A percentile compares a stretch with the other conserved stretches of the same genome.
These are phyloP conservation scores for Lipomyces yamadae DNA, from an alignment of 805 yeast genomes.

Conservation along the genomic window DNA sequence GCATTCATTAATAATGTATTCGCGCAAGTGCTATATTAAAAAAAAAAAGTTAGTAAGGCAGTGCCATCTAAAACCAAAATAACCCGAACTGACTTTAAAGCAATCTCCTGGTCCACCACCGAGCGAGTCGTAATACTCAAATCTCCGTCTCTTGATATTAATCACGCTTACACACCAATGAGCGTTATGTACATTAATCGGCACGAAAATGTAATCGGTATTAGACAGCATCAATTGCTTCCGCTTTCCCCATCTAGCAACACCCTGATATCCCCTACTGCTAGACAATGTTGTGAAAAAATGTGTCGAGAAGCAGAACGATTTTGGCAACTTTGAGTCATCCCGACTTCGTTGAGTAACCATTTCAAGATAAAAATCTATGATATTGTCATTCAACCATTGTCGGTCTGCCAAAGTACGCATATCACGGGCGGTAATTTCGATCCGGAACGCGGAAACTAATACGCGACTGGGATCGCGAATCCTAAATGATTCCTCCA, in stretches of 20 bases:
- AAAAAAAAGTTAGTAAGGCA: not conserved
- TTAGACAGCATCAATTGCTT: slow-evolving; percentile 68
- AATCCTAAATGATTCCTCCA: slow-evolving; percentile 47
- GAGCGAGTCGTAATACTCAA: slow-evolving; percentile 80
- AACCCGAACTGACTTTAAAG: slow-evolving; percentile 34
- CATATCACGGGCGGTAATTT: slow-evolving; percentile 68
- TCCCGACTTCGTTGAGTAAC: slow-evolving; percentile 53
- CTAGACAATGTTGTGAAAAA: slow-evolving; percentile 73
- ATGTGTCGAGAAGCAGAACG: slow-evolving; percentile 84
- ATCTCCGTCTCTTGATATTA: slow-evolving; percentile 61
- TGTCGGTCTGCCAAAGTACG: slow-evolving; percentile 67
- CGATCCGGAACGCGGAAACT: slow-evolving; percentile 51
- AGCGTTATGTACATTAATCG: slow-evolving; percentile 78
- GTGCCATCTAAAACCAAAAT: not conserved
- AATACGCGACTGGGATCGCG: slow-evolving; percentile 42
- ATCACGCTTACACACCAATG: slow-evolving; percentile 93
- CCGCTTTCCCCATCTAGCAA: slow-evolving; percentile 81
- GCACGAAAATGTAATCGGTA: slow-evolving; percentile 72
- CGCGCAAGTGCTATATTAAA: slow-evolving; percentile 47
- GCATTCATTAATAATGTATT: slow-evolving; percentile 73
- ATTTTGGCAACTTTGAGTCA: slow-evolving; percentile 45
- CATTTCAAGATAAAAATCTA: slow-evolving; percentile 75
- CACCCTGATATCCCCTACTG: slow-evolving; percentile 75
- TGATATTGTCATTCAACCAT: slow-evolving; percentile 92
- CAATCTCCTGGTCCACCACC: slow-evolving; percentile 50